Base-by-base conservation (phyloP, 208 protist genomes). In the Herpetomonas muscarum region DNA sequence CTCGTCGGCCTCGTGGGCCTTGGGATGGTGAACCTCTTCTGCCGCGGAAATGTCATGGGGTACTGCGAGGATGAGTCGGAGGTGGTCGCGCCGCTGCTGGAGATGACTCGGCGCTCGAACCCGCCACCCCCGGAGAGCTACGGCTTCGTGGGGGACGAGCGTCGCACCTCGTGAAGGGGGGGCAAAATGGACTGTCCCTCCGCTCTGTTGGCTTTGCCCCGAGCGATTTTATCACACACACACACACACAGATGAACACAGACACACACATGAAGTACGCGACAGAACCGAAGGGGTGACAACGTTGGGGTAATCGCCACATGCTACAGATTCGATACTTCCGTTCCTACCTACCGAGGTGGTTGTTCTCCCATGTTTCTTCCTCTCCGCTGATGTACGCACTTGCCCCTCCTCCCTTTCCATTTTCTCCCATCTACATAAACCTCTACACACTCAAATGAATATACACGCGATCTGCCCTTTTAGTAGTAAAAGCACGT, bases 11-110 rank as follows among this genome's bases (percentile, higher is more conserved):
- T 90, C 0, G 49, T 30, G 34, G 83, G 80, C 24, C 78, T 93
- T 44, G 79, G 61, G 15, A 57, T 75, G 12, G 74, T 93, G 7
- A 93, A 93, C 45, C 39, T 85, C 13, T 74, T 80, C 5, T 80
- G 47, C 15, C 72, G 87, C 9, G 87, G 87, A 7, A 91, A 91
- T 61, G 30, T 75, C 3, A 57, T 76, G 65, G 87, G 87, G n/a
- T 45, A 70, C 22, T 75, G 51, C n/a, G 71, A 86, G 51, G 74
- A 76, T 48, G 72, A 93, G 37, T 46, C 31, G 15, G 57, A 78
- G 15, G 58, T 82, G 2, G 64, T 70, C 26, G 55, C 70, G 51
- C 47, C 41, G 32, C 32, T 76, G 22, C 56, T 58, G 66, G 41
- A 59, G 3, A 6, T 49, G 9, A 28, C 36, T 12, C 19, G 41